Evolutionary conservation across 2,329 filamentous ascomycete genomes (phyloP).

Genomic region (Cyanodermella asteris): DNA sequence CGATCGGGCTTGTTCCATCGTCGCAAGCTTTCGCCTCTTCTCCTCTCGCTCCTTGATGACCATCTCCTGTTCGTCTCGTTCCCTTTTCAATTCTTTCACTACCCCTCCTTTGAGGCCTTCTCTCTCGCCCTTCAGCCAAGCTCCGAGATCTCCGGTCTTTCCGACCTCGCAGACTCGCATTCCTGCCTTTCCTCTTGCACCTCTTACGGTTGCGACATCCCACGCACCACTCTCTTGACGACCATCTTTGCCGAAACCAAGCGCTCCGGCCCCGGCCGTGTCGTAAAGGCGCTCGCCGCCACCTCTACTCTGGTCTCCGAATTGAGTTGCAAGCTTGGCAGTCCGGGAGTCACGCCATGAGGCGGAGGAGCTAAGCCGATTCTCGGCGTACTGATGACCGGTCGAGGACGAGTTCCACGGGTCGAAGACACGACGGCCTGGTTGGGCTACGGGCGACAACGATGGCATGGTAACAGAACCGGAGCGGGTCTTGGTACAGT

Average conservation of each 20-base stretch:
- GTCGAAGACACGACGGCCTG: constrained; percentile 17
- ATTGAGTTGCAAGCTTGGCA: constrained; percentile 49
- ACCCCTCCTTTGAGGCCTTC: constrained; percentile 23
- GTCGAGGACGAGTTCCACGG: constrained; percentile 44
- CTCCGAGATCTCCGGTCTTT: constrained; percentile 23
- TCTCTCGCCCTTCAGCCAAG: constrained; percentile 11
- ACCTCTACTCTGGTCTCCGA: constrained; percentile 33
- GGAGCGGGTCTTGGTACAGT: constrained; percentile 5
- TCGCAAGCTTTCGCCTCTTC: constrained; percentile 6
- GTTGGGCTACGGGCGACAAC: constrained; percentile 3
- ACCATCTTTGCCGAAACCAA: constrained; percentile 29
- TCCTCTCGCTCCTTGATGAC: constrained; percentile 3
- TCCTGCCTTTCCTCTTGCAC: too few relatives aligned
- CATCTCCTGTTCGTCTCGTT: constrained; percentile 5
- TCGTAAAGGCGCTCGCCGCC: constrained; percentile 41
- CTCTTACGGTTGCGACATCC: too few relatives aligned
- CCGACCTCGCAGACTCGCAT: too few relatives aligned
- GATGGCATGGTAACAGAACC: constrained; percentile 5
- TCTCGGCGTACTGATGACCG: constrained; percentile 60
- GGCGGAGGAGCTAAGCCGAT: constrained; percentile 35
- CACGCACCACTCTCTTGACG: constrained; percentile 30
- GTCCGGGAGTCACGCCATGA: constrained; percentile 52
- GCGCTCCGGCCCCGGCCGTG: constrained; percentile 41
- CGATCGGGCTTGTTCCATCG: too few relatives aligned
- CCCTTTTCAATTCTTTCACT: constrained; percentile 23